A percentile compares a stretch with the other conserved stretches of the same genome.
Evolutionary conservation across 2,329 filamentous ascomycete species (phyloP).

Genomic region (Sarocladium oryzae): DNA sequence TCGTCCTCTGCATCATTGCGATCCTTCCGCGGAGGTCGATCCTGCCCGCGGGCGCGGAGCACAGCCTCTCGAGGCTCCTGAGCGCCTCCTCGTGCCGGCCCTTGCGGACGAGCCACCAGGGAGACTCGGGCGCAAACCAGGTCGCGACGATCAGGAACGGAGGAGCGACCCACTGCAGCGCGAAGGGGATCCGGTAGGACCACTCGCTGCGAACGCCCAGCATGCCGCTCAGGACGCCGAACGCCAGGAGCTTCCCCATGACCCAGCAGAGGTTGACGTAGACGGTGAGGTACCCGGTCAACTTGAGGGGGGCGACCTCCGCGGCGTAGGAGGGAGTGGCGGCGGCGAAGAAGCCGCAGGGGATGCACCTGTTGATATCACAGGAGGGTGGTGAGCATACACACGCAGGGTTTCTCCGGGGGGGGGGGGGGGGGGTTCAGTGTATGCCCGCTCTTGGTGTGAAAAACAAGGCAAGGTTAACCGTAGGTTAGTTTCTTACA

Average conservation of each 20-base stretch:
- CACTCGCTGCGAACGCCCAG: background rate
- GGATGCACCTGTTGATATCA: too few relatives aligned
- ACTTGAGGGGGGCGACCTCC: slow-evolving; percentile 23
- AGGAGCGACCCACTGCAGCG: slow-evolving; percentile 28
- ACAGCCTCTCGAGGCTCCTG: slow-evolving; percentile 26
- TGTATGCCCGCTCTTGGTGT: too few relatives aligned
- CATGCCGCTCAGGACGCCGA: background rate
- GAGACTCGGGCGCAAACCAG: slow-evolving; percentile 22
- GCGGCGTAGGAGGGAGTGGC: slow-evolving; percentile 31
- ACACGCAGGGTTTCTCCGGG: too few relatives aligned
- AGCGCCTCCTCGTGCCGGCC: slow-evolving; percentile 20
- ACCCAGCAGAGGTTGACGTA: slow-evolving; percentile 21
- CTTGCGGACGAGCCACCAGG: slow-evolving; percentile 22
- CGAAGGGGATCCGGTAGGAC: slow-evolving; percentile 22
- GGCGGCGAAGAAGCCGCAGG: slow-evolving; percentile 22
- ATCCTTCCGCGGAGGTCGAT: slow-evolving; percentile 19
- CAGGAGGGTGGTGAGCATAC: too few relatives aligned
- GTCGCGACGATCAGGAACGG: slow-evolving; percentile 20
- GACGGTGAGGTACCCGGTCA: slow-evolving; percentile 29
- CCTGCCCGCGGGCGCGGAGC: slow-evolving; percentile 31
- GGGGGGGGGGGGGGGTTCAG: too few relatives aligned
- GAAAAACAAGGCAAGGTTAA: too few relatives aligned
- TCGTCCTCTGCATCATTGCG: slow-evolving; percentile 27
- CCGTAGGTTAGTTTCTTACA: too few relatives aligned
- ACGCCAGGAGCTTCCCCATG: background rate